phyloP scores from a whole-genome alignment of 225 moss, liverwort and hornwort genomes.

The Pseudoscleropodium purum region DNA sequence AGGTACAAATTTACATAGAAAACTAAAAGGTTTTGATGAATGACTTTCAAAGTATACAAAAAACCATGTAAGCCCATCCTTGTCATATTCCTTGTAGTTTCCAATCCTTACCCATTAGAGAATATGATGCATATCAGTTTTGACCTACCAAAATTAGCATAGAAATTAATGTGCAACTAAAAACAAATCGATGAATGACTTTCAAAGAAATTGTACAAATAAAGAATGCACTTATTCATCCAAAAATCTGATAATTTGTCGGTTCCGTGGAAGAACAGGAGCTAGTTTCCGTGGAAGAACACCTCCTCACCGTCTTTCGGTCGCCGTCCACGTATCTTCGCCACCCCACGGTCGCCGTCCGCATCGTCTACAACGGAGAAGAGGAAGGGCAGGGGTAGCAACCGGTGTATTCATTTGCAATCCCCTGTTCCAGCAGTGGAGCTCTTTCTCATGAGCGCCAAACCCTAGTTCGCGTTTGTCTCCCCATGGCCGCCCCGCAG shows the following conservation, averaged over 20 bases:
- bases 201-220: background rate
- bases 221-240: background rate
- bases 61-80: accelerated
- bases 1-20: background rate
- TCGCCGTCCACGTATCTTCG: background rate
- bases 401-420: background rate
- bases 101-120: accelerated
- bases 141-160: background rate
- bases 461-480: slow-evolving; percentile 25
- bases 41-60: background rate
- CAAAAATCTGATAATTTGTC: background rate
- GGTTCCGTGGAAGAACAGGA: background rate
- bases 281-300: background rate
- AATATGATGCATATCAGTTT: background rate
- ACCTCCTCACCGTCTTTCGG: background rate
- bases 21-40: background rate
- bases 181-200: background rate
- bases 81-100: background rate
- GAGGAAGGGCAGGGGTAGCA: background rate
- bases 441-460: slow-evolving; percentile 27
- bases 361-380: background rate
- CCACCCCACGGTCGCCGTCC: background rate
- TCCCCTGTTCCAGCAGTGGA: background rate
- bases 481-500: slow-evolving; percentile 57
- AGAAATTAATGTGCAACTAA: accelerated